These are phyloP conservation scores for Cordyceps cicadae DNA, from an alignment of 2,329 filamentous ascomycete species.

Conservation along the genomic window DNA sequence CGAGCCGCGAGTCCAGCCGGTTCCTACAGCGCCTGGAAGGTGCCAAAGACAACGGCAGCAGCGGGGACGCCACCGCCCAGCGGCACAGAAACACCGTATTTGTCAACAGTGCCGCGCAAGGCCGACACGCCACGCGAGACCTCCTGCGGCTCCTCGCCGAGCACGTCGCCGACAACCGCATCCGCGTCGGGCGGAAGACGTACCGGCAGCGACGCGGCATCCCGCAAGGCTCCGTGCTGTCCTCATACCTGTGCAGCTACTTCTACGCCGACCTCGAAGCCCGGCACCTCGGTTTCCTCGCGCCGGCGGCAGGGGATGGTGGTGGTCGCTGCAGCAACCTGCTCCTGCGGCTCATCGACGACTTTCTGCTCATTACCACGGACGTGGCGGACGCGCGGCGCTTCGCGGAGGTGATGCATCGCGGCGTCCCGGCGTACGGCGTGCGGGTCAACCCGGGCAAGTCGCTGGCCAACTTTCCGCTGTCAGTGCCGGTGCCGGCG, in stretches of 20 bases:
- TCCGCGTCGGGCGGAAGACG: constrained; percentile 81
- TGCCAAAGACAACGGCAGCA: constrained; percentile 14
- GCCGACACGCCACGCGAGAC: constrained; percentile 45
- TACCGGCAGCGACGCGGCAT: constrained; percentile 86
- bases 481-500: constrained; percentile 32
- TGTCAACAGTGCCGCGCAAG: constrained; percentile 58
- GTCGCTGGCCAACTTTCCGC: constrained; percentile 76
- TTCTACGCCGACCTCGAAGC: constrained; percentile 87
- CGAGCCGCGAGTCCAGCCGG: constrained; percentile 30
- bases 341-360: constrained; percentile 78
- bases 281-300: constrained; percentile 59
- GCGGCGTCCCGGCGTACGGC: constrained; percentile 70
- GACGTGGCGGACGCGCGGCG: constrained; percentile 54
- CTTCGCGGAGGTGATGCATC: constrained; percentile 76
- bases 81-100: constrained; percentile 64
- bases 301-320: not conserved
- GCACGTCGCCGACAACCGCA: constrained; percentile 76
- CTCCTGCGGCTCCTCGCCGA: constrained; percentile 64
- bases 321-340: constrained; percentile 36
- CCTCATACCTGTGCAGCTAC: constrained; percentile 82
- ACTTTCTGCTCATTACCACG: constrained; percentile 82
- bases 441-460: constrained; percentile 70
- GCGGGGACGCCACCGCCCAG: constrained; percentile 17
- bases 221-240: constrained; percentile 85
- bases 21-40: constrained; percentile 39